phyloP scores from a whole-genome alignment of 805 yeast genomes.

The Nakazawaea peltata region DNA sequence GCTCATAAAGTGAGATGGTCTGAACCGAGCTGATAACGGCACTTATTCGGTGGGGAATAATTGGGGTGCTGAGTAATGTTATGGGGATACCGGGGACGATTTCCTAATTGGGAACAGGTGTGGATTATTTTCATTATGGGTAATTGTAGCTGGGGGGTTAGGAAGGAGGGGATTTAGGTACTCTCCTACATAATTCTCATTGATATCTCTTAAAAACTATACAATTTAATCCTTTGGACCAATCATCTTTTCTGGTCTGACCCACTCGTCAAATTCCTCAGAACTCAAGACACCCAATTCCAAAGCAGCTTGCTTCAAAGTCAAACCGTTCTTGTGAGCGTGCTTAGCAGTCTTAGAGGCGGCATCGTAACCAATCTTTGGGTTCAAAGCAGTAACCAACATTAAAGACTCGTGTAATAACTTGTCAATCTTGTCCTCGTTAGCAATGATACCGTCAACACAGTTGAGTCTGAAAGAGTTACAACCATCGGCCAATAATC shows the following conservation, averaged over 20 bases:
- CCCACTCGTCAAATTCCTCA: conserved; percentile 94
- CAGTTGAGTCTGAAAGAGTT: conserved; percentile 90
- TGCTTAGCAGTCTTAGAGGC: conserved; percentile 98
- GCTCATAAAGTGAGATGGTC: too few species aligned
- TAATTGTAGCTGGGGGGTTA: too few species aligned
- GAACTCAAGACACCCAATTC: conserved; percentile 79
- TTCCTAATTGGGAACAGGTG: too few species aligned
- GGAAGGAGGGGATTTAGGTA: too few species aligned
- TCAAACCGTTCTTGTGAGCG: conserved; percentile 96
- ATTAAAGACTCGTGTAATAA: conserved; percentile 89
- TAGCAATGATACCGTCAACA: conserved; percentile 90
- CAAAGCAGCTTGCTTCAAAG: conserved; percentile 89
- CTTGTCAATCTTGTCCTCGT: conserved; percentile 78
- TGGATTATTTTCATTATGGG: too few species aligned
- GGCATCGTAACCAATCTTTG: conserved; percentile 96
- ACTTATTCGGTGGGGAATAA: too few species aligned
- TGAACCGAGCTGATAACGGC: too few species aligned
- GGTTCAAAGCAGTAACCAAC: conserved; percentile 98
- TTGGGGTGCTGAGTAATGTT: too few species aligned
- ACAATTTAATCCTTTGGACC: conserved; percentile 60
- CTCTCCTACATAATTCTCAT: too few species aligned
- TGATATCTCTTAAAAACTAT: too few species aligned
- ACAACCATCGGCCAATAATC: conserved; percentile 84
- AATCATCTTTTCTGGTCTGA: conserved; percentile 95
- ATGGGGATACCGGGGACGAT: too few species aligned